phyloP scores from a whole-genome alignment of 768 basidiomycete species.

The Mycena galopus region DNA sequence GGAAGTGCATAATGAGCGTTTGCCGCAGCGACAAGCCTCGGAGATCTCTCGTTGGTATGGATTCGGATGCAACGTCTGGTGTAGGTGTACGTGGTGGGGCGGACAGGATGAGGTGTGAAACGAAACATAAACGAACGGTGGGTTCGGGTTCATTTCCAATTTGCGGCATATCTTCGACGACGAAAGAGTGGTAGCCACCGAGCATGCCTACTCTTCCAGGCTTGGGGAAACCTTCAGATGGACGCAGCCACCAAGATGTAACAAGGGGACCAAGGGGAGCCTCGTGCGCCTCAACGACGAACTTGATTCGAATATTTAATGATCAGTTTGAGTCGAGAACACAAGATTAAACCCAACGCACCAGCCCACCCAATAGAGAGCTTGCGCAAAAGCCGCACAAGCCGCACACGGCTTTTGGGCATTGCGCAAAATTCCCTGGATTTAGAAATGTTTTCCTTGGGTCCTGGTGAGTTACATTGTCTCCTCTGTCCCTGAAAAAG shows the following conservation, averaged over 20 bases:
- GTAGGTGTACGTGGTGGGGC: not conserved
- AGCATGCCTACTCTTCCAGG: not conserved
- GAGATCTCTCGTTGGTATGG: not conserved
- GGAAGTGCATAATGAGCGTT: conserved; percentile 13
- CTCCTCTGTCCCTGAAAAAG: too few relatives aligned
- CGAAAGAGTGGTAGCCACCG: conserved; percentile 25
- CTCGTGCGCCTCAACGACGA: conserved; percentile 24
- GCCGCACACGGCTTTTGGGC: too few relatives aligned
- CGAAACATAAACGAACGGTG: too few relatives aligned
- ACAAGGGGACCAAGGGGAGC: conserved; percentile 6
- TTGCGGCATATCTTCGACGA: conserved; percentile 8
- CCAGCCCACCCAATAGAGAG: too few relatives aligned
- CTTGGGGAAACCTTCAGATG: not conserved
- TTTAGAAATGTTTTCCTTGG: too few relatives aligned
- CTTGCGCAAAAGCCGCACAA: too few relatives aligned
- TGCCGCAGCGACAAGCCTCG: conserved; percentile 1
- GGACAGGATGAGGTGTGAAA: conserved; percentile 11
- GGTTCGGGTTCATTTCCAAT: not conserved
- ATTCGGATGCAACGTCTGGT: not conserved
- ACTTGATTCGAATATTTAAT: conserved; percentile 9
- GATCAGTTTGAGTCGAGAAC: not conserved
- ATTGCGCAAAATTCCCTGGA: too few relatives aligned
- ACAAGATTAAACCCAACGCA: not conserved
- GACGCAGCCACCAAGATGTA: conserved; percentile 23
- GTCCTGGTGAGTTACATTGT: too few relatives aligned